A percentile compares a stretch with the other conserved stretches of the same genome.
These are phyloP conservation scores for Didymella arachidicola DNA, from an alignment of 2,329 filamentous ascomycete species.

Conservation along the genomic window DNA sequence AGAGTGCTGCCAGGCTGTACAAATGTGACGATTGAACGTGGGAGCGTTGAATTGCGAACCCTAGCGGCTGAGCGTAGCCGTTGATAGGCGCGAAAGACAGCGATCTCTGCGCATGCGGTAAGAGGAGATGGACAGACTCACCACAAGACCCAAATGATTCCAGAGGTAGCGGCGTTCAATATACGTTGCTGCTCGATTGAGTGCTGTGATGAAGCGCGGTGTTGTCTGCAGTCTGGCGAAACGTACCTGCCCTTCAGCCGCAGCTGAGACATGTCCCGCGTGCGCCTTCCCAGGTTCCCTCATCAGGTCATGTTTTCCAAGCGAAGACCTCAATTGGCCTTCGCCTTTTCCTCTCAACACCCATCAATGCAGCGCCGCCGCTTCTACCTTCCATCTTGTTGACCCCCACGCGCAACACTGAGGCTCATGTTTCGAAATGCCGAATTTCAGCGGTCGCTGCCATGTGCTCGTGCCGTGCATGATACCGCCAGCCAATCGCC, in stretches of 20 bases:
- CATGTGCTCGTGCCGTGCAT: background rate
- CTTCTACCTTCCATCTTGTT: background rate
- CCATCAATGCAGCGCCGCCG: constrained; percentile 50
- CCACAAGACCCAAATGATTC: background rate
- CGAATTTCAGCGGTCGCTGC: constrained; percentile 11
- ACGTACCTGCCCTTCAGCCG: background rate
- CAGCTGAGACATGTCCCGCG: background rate
- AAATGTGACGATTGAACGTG: background rate
- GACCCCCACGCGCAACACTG: background rate
- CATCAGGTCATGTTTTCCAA: background rate
- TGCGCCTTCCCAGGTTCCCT: constrained; percentile 1
- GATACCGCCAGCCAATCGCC: constrained; percentile 7
- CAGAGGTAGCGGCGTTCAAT: background rate
- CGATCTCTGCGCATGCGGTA: background rate
- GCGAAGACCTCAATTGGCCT: background rate
- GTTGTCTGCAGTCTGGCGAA: background rate
- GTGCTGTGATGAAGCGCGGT: background rate
- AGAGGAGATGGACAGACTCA: background rate
- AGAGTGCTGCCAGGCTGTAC: background rate
- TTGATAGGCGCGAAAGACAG: background rate
- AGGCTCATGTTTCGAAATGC: background rate
- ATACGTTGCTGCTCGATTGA: background rate
- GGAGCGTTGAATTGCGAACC: background rate
- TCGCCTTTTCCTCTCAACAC: background rate
- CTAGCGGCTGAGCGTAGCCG: background rate